phyloP scores from a whole-genome alignment of 1,284 basidiomycete genomes.

The Leccinum griseonigrum region DNA sequence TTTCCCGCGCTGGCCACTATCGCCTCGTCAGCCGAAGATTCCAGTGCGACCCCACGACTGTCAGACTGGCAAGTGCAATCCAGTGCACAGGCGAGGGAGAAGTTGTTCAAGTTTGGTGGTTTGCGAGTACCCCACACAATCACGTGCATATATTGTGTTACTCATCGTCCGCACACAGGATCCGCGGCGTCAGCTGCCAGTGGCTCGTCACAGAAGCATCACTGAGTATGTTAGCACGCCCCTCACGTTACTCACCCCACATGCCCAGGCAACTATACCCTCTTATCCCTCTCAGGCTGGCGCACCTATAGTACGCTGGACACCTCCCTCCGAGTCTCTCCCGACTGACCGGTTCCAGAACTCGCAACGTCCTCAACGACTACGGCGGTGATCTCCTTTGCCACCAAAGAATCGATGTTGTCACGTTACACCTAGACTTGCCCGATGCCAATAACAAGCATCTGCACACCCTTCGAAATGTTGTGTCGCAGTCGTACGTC shows the following conservation, averaged over 20 bases:
- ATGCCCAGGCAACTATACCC: slow-evolving; percentile 60
- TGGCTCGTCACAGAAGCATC: slow-evolving; percentile 50
- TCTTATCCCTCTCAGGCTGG: slow-evolving; percentile 67
- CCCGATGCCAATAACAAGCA: no score
- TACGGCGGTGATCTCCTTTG: no score
- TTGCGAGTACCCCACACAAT: slow-evolving; percentile 37
- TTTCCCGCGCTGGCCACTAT: slow-evolving; percentile 53
- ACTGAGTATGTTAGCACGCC: slow-evolving; percentile 40
- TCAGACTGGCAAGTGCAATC: slow-evolving; percentile 67
- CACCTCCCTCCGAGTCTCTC: slow-evolving; percentile 48
- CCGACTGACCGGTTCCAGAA: slow-evolving; percentile 29
- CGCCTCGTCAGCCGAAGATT: slow-evolving; percentile 40
- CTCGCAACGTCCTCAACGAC: no score
- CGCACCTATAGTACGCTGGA: slow-evolving; percentile 73
- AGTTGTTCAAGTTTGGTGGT: slow-evolving; percentile 56
- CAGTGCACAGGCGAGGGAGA: slow-evolving; percentile 45
- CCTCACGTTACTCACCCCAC: slow-evolving; percentile 7
- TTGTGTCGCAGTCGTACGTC: no score
- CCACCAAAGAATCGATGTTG: no score
- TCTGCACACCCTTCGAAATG: no score
- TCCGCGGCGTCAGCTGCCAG: slow-evolving; percentile 56
- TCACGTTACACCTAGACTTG: no score
- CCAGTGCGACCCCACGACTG: slow-evolving; percentile 47
- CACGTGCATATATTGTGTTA: background rate
- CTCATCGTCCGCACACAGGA: slow-evolving; percentile 32